Evolutionary conservation across 202 grass and related monocot species (phyloP).

Genomic region (Digitaria exilis): DNA sequence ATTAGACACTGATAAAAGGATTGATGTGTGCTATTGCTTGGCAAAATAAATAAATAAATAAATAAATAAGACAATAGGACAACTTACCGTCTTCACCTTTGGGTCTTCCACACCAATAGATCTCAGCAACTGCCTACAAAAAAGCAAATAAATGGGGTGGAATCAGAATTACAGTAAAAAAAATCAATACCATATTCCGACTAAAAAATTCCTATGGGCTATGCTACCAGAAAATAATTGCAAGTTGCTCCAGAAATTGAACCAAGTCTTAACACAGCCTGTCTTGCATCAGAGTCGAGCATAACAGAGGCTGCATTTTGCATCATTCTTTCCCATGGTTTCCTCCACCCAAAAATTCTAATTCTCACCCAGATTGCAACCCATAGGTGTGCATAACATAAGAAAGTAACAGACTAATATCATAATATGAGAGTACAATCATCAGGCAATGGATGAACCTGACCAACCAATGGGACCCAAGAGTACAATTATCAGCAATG

Average conservation of each 20-base stretch:
- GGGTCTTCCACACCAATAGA: slow-evolving; percentile 56
- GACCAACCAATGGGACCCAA: background rate
- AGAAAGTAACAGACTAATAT: background rate
- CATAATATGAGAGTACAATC: background rate
- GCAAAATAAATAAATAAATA: too few species aligned
- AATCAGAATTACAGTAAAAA: slow-evolving; percentile 12
- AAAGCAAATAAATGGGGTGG: background rate
- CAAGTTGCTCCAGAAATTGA: background rate
- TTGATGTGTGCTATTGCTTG: background rate
- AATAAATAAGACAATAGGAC: too few species aligned
- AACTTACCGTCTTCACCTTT: slow-evolving; percentile 57
- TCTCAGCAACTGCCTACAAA: slow-evolving; percentile 50
- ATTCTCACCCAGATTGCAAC: background rate
- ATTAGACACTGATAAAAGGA: background rate
- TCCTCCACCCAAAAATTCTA: background rate
- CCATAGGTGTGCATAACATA: background rate
- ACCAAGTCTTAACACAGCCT: background rate
- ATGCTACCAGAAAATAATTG: background rate
- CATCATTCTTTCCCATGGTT: background rate
- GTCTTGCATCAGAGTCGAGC: background rate
- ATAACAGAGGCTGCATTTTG: background rate
- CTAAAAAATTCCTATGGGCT: background rate
- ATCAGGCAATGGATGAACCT: background rate
- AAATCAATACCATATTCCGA: background rate
- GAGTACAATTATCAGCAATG: background rate